Base-by-base conservation (phyloP, 495 filamentous ascomycete species). In the Podospora conica region DNA sequence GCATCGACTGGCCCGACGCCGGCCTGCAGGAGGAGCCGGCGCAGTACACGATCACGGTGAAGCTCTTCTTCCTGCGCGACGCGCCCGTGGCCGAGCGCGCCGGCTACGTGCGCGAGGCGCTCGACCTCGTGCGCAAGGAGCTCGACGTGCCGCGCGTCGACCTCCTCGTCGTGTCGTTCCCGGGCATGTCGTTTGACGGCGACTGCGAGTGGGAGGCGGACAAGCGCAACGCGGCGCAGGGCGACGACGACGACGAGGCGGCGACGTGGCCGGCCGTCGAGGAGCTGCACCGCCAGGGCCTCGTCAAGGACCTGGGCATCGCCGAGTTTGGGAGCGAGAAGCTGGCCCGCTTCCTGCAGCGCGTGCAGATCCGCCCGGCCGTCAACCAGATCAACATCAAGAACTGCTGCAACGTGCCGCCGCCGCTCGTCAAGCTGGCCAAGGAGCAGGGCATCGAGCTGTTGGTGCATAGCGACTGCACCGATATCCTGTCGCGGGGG, bases 331-430 rank as follows among this genome's bases (percentile, higher is more conserved):
- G 94, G 29, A 90, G 83, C 58, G 88, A 93, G 73, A 87, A 94
- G 59, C 77, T 98, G 53, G 76, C 84, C 2, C 81, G 84, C 9
- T 83, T 86, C 62, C 65, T 85, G 18, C 67, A 76, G 27, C 79
- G 83, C 57, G 89, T 91, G 21, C 82, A 79, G 55, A 80, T 97
- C 56, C 88, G 87, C 70, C 96, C 95, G 10, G 80, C 85, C 3
- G 95, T 98, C 24, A 86, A 98, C 77, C 95, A 99, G 85, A 96
- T 99, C 83, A 98, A 98, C 76, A 84, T 97, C 58, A 90, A 92
- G 70, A 93, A 98, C 76, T 97, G 93, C 79, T 98, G 95, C 77
- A 92, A 94, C 21, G 96, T 98, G 53, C 95, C 95, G 22, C 92
- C 93, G 68, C 89, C 91, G 31, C 80, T 99, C 73, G 87, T 93